Percentiles rank a stretch among this genome's conserved stretches.
These are phyloP conservation scores for Hermanozyma aechmeae DNA, from an alignment of 805 yeast genomes.

Conservation along the genomic window DNA sequence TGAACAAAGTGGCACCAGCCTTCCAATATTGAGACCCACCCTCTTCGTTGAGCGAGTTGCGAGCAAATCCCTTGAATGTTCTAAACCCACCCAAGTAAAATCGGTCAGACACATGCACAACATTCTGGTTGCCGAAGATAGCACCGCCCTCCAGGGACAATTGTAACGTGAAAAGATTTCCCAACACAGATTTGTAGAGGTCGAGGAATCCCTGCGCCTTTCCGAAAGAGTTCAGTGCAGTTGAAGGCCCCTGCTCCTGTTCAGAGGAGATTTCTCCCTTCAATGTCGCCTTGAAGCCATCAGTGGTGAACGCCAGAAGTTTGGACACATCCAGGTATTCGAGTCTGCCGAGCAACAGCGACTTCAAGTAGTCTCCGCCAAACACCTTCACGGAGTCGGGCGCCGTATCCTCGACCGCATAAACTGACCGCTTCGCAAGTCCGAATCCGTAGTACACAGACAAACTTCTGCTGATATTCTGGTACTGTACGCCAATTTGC, in stretches of 20 bases:
- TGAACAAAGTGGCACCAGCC: constrained; percentile 47
- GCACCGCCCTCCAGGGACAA: constrained; percentile 46
- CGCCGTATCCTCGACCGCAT: constrained; percentile 42
- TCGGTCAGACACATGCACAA: constrained; percentile 62
- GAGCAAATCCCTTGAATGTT: constrained; percentile 60
- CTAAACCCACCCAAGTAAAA: constrained; percentile 78
- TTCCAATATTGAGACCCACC: constrained; percentile 65
- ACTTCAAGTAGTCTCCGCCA: constrained; percentile 26
- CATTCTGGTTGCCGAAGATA: constrained; percentile 26
- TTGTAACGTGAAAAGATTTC: constrained; percentile 40
- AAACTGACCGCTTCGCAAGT: constrained; percentile 46
- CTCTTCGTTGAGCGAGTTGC: constrained; percentile 59
- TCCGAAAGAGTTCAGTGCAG: constrained; percentile 16
- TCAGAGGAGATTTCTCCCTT: constrained; percentile 40
- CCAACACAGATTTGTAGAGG: constrained; percentile 32
- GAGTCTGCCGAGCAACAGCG: constrained; percentile 20
- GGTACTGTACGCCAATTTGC: constrained; percentile 39
- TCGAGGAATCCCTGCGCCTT: constrained; percentile 24
- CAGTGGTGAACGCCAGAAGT: constrained; percentile 27
- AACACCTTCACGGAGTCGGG: constrained; percentile 31
- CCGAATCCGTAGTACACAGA: constrained; percentile 44
- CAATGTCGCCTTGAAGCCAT: constrained; percentile 54
- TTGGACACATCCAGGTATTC: constrained; percentile 13
- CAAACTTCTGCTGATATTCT: constrained; percentile 14
- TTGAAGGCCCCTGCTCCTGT: constrained; percentile 17